Percentiles rank a stretch among this genome's conserved stretches.
phyloP scores from a whole-genome alignment of 192 early-diverging fungal genomes.

The Radiomyces spectabilis region DNA sequence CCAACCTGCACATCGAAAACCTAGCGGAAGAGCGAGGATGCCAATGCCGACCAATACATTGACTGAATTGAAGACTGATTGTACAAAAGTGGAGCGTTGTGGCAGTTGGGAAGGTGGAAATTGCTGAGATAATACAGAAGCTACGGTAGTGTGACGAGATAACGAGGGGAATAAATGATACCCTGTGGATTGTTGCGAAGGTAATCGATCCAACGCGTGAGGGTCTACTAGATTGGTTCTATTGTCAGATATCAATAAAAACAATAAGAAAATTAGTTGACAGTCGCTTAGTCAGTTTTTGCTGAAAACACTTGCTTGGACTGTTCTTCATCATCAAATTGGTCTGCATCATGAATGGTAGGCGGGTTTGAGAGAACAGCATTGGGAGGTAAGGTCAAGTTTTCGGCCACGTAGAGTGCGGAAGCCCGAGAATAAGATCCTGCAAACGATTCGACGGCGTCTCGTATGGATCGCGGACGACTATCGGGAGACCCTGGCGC shows the following conservation, averaged over 20 bases:
- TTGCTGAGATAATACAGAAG: slow-evolving; percentile 8
- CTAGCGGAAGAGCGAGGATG: slow-evolving; percentile 53
- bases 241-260: not conserved
- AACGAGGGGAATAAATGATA: slow-evolving; percentile 11
- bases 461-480: slow-evolving; percentile 4
- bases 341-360: not conserved
- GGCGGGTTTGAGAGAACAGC: not conserved
- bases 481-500: too few relatives aligned
- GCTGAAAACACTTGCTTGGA: not conserved
- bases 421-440: slow-evolving; percentile 24
- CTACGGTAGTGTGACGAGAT: slow-evolving; percentile 17
- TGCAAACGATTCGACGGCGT: slow-evolving; percentile 12
- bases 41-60: slow-evolving; percentile 61
- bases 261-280: too few relatives aligned
- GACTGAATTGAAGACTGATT: slow-evolving; percentile 46
- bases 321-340: slow-evolving; percentile 2
- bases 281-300: too few relatives aligned
- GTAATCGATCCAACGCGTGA: too few relatives aligned
- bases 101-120: not conserved
- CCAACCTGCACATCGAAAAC: slow-evolving; percentile 50
- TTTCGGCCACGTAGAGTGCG: slow-evolving; percentile 21
- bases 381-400: slow-evolving; percentile 1
- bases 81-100: slow-evolving; percentile 25
- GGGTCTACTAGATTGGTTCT: too few relatives aligned
- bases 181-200: not conserved